Percentiles rank a stretch among this genome's conserved stretches.
Conservation (phyloP, 192 early-diverging fungal species). For the Gigaspora rosea region DNA sequence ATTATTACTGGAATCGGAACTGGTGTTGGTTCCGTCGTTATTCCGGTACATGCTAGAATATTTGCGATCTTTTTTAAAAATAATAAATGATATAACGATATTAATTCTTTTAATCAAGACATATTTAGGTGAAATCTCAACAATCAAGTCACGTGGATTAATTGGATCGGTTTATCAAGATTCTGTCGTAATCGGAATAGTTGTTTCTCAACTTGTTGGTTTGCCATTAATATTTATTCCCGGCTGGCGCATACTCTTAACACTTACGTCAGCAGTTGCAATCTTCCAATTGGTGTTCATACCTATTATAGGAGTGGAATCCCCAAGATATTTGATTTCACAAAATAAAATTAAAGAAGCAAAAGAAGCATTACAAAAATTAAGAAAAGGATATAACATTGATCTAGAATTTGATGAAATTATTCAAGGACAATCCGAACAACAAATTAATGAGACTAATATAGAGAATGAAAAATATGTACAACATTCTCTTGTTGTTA, state of each 20-base stretch:
- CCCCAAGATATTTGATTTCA: constrained; percentile 71
- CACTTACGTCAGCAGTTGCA: constrained; percentile 62
- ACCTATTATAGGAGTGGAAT: constrained; percentile 71
- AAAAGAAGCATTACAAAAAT: constrained; percentile 47
- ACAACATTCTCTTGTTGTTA: neutral
- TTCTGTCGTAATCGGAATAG: constrained; percentile 76
- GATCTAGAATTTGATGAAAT: constrained; percentile 67
- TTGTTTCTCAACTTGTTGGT: constrained; percentile 67
- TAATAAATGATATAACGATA: neutral
- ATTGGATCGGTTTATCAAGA: constrained; percentile 78
- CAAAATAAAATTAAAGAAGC: constrained; percentile 66
- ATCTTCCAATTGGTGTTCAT: constrained; percentile 61
- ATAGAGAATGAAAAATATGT: neutral
- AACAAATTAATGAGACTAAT: neutral
- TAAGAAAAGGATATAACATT: constrained; percentile 56
- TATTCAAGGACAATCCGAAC: constrained; percentile 42
- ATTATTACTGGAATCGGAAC: constrained; percentile 72
- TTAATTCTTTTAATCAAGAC: constrained; percentile 45
- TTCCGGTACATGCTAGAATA: constrained; percentile 27
- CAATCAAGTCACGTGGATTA: constrained; percentile 65
- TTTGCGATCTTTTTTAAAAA: constrained; percentile 42
- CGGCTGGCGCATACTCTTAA: constrained; percentile 73
- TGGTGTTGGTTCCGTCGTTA: constrained; percentile 62
- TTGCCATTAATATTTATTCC: constrained; percentile 60
- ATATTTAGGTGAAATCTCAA: constrained; percentile 81